Base-by-base conservation (phyloP, 2,329 filamentous ascomycete species). In the Metarhizium sp. region DNA sequence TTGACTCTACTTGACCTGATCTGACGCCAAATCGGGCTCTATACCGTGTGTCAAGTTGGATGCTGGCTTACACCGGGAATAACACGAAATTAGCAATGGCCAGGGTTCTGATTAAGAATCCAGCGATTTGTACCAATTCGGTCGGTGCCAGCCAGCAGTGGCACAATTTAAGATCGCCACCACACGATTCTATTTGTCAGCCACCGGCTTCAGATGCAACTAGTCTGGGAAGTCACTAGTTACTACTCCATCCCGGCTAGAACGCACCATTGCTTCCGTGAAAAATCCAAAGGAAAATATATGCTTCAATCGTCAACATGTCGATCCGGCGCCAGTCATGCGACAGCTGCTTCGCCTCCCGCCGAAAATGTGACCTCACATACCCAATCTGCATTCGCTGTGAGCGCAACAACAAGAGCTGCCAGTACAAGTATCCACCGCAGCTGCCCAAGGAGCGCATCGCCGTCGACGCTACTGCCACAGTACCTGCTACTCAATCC, bases 291-390 rank as follows among this genome's bases (percentile, higher is more conserved):
- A 3, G 25, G 25, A 5, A n/a, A 46, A 13, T 46, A 7, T 10
- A 10, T 13, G 10, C 20, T 20, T 14, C 45, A 11, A 13, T 29
- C 3, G 45, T 25, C 42, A 70, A 45, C 20, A 59, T 59, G 57
- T 57, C 57, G 14, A 52, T 59, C 42, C 57, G 57, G 20, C 57
- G 57, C 3, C 50, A 53, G 52, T 59, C 55, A 13, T 59, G 57
- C 51, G 50, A 57, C 10, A 16, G 50, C 4, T 59, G 57, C 57
- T 57, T 57, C 43, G 36, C 34, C 7, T 30, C 51, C 16, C 50
- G 55, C 2, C 57, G 57, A 30, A 57, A 57, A 32, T 57, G 55
- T 32, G 55, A 59, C n/a, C 49, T 59, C 18, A 52, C 45, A 5
- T 55, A 51, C 40, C 57, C 57, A 16, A 32, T 46, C 25, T 59